Conservation (phyloP, 75 land plant genomes). For the Isoetes taiwanensis region DNA sequence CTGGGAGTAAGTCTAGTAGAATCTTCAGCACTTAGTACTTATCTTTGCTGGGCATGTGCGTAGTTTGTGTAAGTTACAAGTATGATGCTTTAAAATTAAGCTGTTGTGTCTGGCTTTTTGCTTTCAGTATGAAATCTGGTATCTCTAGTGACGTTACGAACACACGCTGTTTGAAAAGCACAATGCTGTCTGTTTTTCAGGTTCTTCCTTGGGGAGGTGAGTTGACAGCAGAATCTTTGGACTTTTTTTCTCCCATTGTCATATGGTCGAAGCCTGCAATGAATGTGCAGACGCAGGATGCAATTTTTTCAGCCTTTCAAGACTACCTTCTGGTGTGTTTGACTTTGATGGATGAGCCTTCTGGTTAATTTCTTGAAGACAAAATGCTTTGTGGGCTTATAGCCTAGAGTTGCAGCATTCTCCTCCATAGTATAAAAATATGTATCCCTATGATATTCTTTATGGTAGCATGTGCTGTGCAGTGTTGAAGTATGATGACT, state of each 20-base stretch:
- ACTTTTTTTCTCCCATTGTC: conserved; percentile 90
- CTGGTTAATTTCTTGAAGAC: background rate
- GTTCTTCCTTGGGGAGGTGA: conserved; percentile 94
- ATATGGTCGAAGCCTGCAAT: conserved; percentile 72
- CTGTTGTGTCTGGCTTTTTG: too few relatives aligned
- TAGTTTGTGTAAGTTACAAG: too few relatives aligned
- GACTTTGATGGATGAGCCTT: background rate
- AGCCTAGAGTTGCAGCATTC: background rate
- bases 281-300: conserved; percentile 36
- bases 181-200: too few relatives aligned
- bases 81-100: too few relatives aligned
- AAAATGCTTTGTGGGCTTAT: background rate
- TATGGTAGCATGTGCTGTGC: background rate
- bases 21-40: too few relatives aligned
- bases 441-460: background rate
- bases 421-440: background rate
- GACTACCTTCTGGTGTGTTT: conserved; percentile 65
- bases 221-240: conserved; percentile 76
- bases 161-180: too few relatives aligned
- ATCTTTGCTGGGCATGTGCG: too few relatives aligned
- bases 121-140: too few relatives aligned
- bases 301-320: conserved; percentile 66
- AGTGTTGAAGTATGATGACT: too few relatives aligned
- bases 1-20: too few relatives aligned
- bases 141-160: too few relatives aligned